A percentile compares a stretch with the other conserved stretches of the same genome.
phyloP scores from a whole-genome alignment of 2,329 filamentous ascomycete genomes.

The Zarea fungicola region DNA sequence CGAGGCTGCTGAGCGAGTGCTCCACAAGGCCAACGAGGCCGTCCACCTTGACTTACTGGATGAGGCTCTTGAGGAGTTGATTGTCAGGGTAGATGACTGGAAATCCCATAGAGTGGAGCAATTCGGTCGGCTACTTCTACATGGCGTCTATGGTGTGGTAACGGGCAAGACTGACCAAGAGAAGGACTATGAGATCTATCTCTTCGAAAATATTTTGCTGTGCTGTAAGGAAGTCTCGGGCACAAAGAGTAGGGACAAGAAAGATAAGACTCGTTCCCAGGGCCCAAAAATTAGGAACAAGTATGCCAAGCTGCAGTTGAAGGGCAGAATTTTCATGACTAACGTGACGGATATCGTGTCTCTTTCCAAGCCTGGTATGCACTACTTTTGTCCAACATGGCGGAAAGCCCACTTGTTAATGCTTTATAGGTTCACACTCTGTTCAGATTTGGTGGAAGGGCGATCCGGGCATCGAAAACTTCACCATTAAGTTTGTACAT shows the following conservation, averaged over 20 bases:
- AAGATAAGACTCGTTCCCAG: constrained; percentile 54
- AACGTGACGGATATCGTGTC: constrained; percentile 95
- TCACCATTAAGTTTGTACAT: constrained; percentile 87
- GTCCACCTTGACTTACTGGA: constrained; percentile 82
- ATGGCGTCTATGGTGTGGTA: constrained; percentile 86
- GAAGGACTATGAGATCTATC: constrained; percentile 97
- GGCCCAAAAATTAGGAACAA: constrained; percentile 55
- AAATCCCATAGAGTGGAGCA: constrained; percentile 85
- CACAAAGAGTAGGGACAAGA: constrained; percentile 77
- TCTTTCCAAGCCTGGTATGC: constrained; percentile 76
- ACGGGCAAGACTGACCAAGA: constrained; percentile 87
- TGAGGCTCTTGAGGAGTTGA: constrained; percentile 78
- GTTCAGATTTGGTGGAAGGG: constrained; percentile 99
- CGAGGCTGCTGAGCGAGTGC: constrained; percentile 72
- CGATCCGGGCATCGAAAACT: constrained; percentile 91
- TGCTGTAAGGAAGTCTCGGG: constrained; percentile 94
- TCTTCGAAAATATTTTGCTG: constrained; percentile 91
- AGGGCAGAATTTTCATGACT: constrained; percentile 97
- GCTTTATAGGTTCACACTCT: constrained; percentile 70
- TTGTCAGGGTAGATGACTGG: constrained; percentile 88
- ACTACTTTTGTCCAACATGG: neutral
- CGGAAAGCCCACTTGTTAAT: constrained; percentile 22
- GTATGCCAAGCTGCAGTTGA: constrained; percentile 83
- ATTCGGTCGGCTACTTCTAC: constrained; percentile 84
- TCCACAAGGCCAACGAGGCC: constrained; percentile 82